A percentile compares a stretch with the other conserved stretches of the same genome.
Conservation (phyloP, 2,329 filamentous ascomycete genomes). For the Daldinia sp. region DNA sequence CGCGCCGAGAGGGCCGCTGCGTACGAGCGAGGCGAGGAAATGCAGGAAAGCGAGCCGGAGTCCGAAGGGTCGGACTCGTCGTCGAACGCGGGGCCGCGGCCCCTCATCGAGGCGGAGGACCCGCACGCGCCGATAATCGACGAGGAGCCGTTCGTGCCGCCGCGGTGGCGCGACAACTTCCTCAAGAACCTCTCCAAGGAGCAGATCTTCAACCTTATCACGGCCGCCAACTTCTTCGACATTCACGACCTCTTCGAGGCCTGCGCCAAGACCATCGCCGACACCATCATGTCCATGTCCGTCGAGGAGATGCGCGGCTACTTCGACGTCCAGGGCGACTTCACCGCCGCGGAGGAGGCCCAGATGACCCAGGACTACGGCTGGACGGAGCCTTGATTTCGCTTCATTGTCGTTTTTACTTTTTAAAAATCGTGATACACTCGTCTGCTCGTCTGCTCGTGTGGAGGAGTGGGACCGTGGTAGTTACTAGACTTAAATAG, state of each 20-base stretch:
- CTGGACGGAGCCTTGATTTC: conserved; percentile 67
- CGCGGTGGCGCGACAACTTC: conserved; percentile 7
- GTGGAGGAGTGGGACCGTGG: background rate
- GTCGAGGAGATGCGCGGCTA: conserved; percentile 98
- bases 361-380: conserved; percentile 90
- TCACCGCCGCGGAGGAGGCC: conserved; percentile 96
- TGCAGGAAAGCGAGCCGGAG: no score
- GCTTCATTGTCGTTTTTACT: no score
- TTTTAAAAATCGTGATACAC: no score
- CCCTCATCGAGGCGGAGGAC: no score
- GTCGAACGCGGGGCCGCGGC: no score
- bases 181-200: conserved; percentile 69
- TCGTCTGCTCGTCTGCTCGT: background rate
- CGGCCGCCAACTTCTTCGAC: conserved; percentile 97
- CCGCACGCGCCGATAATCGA: background rate
- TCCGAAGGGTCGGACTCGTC: no score
- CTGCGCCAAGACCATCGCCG: conserved; percentile 96
- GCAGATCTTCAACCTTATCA: conserved; percentile 91
- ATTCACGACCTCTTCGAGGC: conserved; percentile 96
- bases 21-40: no score
- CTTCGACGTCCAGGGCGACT: conserved; percentile 98
- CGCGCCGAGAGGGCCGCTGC: no score
- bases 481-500: no score
- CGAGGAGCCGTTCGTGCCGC: background rate
- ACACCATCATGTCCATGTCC: conserved; percentile 96